Evolutionary conservation across 768 basidiomycete genomes (phyloP).

Genomic region (Sporobolomyces phaffii): DNA sequence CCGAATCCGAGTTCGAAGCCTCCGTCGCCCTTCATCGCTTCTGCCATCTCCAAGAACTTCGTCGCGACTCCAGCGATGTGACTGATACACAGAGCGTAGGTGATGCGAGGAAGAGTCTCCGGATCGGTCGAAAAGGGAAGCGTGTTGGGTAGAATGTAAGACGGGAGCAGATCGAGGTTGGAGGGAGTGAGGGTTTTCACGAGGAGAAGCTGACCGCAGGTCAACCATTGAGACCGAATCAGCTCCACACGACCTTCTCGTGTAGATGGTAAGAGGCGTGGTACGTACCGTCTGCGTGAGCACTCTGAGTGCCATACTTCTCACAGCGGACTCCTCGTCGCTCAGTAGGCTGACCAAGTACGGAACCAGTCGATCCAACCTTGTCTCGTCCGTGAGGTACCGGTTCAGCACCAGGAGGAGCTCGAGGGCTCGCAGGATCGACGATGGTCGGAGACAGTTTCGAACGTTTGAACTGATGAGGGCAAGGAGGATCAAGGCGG

Average conservation of each 20-base stretch:
- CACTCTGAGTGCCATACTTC: constrained; percentile 69
- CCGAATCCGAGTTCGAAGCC: constrained; percentile 49
- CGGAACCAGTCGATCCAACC: constrained; percentile 84
- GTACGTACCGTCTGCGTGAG: constrained; percentile 77
- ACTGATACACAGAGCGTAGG: constrained; percentile 78
- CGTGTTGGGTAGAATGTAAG: constrained; percentile 90
- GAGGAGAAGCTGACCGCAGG: constrained; percentile 46
- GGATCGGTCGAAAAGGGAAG: constrained; percentile 73
- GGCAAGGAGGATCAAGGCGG: constrained; percentile 79
- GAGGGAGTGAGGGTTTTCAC: constrained; percentile 46
- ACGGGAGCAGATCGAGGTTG: constrained; percentile 68
- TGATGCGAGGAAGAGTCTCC: constrained; percentile 72
- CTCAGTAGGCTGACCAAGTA: constrained; percentile 82
- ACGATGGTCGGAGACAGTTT: constrained; percentile 76
- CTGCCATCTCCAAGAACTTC: constrained; percentile 85
- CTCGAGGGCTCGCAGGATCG: constrained; percentile 77
- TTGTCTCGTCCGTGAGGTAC: constrained; percentile 87
- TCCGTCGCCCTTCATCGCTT: constrained; percentile 66
- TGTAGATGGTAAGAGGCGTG: background rate
- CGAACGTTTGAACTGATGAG: constrained; percentile 82
- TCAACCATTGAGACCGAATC: constrained; percentile 42
- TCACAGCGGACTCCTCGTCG: constrained; percentile 76
- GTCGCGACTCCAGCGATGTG: constrained; percentile 78
- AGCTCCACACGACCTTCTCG: background rate
- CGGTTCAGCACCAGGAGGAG: constrained; percentile 71